Base-by-base conservation (phyloP, 139 green algal genomes). In the Tetratostichococcus sp. region DNA sequence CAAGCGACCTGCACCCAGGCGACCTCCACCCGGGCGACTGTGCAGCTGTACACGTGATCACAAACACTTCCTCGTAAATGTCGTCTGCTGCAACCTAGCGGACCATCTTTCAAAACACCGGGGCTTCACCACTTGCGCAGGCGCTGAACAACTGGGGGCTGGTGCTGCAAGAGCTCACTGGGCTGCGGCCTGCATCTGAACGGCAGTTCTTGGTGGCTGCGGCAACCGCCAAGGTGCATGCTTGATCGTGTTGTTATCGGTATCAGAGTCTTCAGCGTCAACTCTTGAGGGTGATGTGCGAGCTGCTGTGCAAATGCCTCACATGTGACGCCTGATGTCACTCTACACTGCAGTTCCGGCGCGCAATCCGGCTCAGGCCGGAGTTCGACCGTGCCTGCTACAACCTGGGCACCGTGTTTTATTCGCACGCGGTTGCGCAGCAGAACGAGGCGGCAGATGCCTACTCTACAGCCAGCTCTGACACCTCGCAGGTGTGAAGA, bases 61-160 rank as follows among this genome's bases (percentile, higher is more conserved):
- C n/a, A n/a, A n/a, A n/a, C n/a, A n/a, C n/a, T n/a, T n/a, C n/a
- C n/a, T n/a, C n/a, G n/a, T n/a, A n/a, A n/a, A n/a, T n/a, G n/a
- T n/a, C n/a, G n/a, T n/a, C n/a, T n/a, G n/a, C n/a, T n/a, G n/a
- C n/a, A n/a, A n/a, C n/a, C n/a, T n/a, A n/a, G n/a, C n/a, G n/a
- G n/a, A n/a, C n/a, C n/a, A n/a, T n/a, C n/a, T n/a, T n/a, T n/a
- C n/a, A n/a, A n/a, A n/a, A n/a, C n/a, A n/a, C n/a, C n/a, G n/a
- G n/a, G n/a, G n/a, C n/a, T n/a, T n/a, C n/a, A n/a, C n/a, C n/a
- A n/a, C n/a, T n/a, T n/a, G n/a, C 30, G 39, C 76, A 81, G 71
- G 89, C 85, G 57, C 88, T 94, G 34, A 94, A 94, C 85, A 94
- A 94, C 78, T 92, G 88, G 89, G 91, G 86, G 17, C 81, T 95